Conservation (phyloP, 352 stramenopile species). For the Phytophthora cajani region DNA sequence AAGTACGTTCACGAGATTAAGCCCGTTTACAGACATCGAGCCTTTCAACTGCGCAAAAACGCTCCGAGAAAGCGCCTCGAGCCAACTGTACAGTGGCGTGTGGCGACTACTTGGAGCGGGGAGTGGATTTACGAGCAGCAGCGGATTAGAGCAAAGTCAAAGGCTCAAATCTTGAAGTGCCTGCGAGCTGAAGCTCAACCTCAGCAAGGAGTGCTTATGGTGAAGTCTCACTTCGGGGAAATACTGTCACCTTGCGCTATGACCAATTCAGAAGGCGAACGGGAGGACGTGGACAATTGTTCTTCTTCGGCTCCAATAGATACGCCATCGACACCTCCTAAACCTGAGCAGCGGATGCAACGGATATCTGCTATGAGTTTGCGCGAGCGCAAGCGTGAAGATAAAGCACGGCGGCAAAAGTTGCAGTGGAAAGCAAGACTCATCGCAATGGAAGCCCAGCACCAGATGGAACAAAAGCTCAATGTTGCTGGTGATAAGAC, state of each 20-base stretch:
- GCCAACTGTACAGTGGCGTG: slow-evolving; percentile 44
- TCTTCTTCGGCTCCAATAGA: background rate
- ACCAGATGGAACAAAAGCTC: slow-evolving; percentile 41
- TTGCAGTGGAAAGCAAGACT: slow-evolving; percentile 58
- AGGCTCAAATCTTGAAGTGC: slow-evolving; percentile 45
- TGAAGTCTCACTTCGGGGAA: slow-evolving; percentile 60
- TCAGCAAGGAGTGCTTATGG: slow-evolving; percentile 31
- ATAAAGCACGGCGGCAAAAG: slow-evolving; percentile 29
- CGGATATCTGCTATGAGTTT: slow-evolving; percentile 30
- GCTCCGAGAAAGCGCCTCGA: slow-evolving; percentile 34
- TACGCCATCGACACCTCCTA: slow-evolving; percentile 1
- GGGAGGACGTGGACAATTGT: background rate
- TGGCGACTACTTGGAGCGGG: slow-evolving; percentile 66
- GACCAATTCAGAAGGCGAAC: slow-evolving; percentile 2
- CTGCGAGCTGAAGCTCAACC: slow-evolving; percentile 43
- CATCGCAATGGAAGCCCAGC: slow-evolving; percentile 63
- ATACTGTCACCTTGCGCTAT: slow-evolving; percentile 46
- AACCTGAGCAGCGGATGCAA: slow-evolving; percentile 31
- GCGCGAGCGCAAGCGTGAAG: slow-evolving; percentile 31
- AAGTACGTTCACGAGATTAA: slow-evolving; percentile 59
- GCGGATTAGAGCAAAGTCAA: slow-evolving; percentile 40
- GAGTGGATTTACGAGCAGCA: slow-evolving; percentile 67
- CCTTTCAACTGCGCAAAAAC: slow-evolving; percentile 40
- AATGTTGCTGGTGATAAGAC: background rate
- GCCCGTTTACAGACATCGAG: slow-evolving; percentile 58